Percentiles rank a stretch among this genome's conserved stretches.
Conservation (phyloP, 2,329 filamentous ascomycete genomes). For the Cytospora piceicola region DNA sequence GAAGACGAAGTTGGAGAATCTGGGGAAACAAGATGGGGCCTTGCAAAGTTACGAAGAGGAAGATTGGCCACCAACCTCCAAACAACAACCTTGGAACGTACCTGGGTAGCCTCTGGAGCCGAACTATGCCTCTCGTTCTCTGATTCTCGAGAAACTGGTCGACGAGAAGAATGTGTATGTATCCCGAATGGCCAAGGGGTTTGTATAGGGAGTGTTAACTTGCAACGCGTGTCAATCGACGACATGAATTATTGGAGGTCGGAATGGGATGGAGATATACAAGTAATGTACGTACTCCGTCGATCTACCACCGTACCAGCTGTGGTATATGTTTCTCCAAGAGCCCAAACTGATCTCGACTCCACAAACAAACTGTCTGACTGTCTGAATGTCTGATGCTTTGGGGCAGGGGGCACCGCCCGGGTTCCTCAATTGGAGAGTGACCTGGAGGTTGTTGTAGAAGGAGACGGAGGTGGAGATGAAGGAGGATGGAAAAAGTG, state of each 20-base stretch:
- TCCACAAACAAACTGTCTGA: conserved; percentile 16
- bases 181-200: background rate
- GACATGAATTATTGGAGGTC: no score
- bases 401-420: conserved; percentile 3
- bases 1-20: conserved; percentile 15
- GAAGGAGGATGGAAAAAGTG: background rate
- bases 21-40: conserved; percentile 4
- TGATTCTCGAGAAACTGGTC: background rate
- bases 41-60: background rate
- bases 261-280: background rate
- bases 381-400: background rate
- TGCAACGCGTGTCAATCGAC: conserved; percentile 7
- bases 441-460: conserved; percentile 8
- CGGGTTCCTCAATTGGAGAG: conserved; percentile 19
- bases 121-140: background rate
- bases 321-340: conserved; percentile 26
- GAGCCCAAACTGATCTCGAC: conserved; percentile 5
- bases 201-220: background rate
- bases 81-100: background rate
- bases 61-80: conserved; percentile 5
- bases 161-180: background rate
- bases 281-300: conserved; percentile 20
- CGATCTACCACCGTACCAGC: conserved; percentile 10
- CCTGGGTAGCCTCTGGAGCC: conserved; percentile 4
- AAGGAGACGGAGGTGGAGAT: conserved; percentile 11